Evolutionary conservation across 805 yeast genomes (phyloP), one percentile per base, ranked within the genome.

Genomic region (Saccharomyces eubayanus): DNA sequence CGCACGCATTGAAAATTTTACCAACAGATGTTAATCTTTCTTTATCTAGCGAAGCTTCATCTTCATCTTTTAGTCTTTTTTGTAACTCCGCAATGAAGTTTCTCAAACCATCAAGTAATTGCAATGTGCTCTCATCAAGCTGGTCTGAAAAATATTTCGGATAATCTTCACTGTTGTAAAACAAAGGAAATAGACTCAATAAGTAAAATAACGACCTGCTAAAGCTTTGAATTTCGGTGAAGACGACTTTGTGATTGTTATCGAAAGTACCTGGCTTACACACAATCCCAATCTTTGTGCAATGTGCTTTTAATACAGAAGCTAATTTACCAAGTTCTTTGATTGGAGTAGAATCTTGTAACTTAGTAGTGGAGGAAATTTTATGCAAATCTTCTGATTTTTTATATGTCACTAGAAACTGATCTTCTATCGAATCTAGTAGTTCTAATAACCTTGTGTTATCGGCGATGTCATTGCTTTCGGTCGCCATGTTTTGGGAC

Each of bases 1-100:
- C 87, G 64, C 90, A 84, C 31, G 72, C 66, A n/a, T 81, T 75
- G 95, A 95, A 88, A 3, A 87, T 73, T 62, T 78, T 77, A 14
- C 90, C 94, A 21, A 87, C 79, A 0, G 81, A 73, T 0, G 81
- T 69, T 30, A 87, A 69, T 60, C 91, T 74, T 3, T 70, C 74
- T 31, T 72, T 70, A 3, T 61, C 60, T 12, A 60, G 62, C 2
- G 66, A 65, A 3, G 61, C 63, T 9, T 63, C 60, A 2, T 56
- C 61, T 6, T 54, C 53, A n/a, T 52, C 53, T 36, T 40, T 48
- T 49, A 50, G 59, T 49, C 61, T 52, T 27, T 50, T 53, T 20
- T 58, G 59, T 10, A 65, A 43, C 48, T 66, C 68, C 16, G 54
- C 54, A 40, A 62, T 58, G 9, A 63, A 55, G 9, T 58, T 53